phyloP scores from a whole-genome alignment of 768 basidiomycete species.

The Agrocybe chaxingu region DNA sequence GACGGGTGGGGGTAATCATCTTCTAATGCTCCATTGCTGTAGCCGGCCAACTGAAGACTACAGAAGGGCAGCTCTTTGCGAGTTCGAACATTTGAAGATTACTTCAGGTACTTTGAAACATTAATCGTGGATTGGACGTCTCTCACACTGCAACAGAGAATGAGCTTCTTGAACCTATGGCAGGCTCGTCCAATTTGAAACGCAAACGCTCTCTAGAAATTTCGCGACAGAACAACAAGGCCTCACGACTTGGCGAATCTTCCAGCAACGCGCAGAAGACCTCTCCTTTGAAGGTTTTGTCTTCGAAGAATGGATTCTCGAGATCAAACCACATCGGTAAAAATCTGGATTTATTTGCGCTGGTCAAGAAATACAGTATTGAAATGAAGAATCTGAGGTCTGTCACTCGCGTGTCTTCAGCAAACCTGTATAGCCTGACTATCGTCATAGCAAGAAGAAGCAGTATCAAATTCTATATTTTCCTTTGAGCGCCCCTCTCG shows the following conservation, averaged over 20 bases:
- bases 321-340: conserved; percentile 2
- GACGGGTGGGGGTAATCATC: background rate
- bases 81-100: background rate
- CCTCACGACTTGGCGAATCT: background rate
- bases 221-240: conserved; percentile 2
- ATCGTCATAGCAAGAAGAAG: conserved; percentile 39
- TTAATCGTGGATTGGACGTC: background rate
- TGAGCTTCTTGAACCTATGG: background rate
- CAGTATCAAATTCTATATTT: conserved; percentile 86
- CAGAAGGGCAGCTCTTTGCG: conserved; percentile 20
- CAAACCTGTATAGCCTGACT: background rate
- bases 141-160: background rate
- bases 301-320: conserved; percentile 5
- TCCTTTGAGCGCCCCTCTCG: conserved; percentile 63
- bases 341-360: conserved; percentile 11
- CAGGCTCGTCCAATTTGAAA: conserved; percentile 12
- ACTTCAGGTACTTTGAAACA: no score
- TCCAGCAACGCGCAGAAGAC: background rate
- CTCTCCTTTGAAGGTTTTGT: conserved; percentile 2
- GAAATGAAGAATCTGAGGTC: conserved; percentile 36
- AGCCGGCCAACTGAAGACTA: conserved; percentile 11
- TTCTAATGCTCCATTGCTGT: background rate
- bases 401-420: conserved; percentile 1
- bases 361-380: conserved; percentile 48
- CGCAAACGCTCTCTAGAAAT: conserved; percentile 15